phyloP scores from a whole-genome alignment of 2,329 filamentous ascomycete species.

The Mariannaea elegans region DNA sequence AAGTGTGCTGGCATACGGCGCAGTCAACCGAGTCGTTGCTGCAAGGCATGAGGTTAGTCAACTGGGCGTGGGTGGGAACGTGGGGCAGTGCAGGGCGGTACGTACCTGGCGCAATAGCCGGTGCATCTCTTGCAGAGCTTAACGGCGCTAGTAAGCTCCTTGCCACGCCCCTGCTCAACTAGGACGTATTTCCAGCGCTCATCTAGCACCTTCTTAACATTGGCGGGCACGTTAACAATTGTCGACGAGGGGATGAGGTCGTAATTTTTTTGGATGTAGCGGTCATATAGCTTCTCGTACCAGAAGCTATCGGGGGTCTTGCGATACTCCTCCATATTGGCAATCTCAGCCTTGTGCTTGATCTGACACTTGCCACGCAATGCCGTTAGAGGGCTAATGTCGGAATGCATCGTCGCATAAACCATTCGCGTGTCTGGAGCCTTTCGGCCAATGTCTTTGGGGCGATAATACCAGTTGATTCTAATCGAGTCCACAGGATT shows the following conservation, averaged over 20 bases:
- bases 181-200: constrained; percentile 97
- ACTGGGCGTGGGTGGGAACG: constrained; percentile 24
- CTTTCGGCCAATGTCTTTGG: constrained; percentile 93
- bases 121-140: constrained; percentile 95
- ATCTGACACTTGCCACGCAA: constrained; percentile 94
- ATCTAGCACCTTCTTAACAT: constrained; percentile 94
- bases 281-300: constrained; percentile 97
- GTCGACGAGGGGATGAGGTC: constrained; percentile 91
- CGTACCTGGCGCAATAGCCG: constrained; percentile 88
- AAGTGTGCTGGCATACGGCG: constrained; percentile 92
- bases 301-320: constrained; percentile 89
- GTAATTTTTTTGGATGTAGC: constrained; percentile 98
- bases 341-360: constrained; percentile 85
- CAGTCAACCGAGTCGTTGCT: constrained; percentile 97
- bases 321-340: constrained; percentile 83
- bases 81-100: constrained; percentile 39
- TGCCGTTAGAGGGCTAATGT: constrained; percentile 90
- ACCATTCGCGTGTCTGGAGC: constrained; percentile 89
- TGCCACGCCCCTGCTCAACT: constrained; percentile 91
- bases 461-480: constrained; percentile 98
- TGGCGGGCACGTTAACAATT: constrained; percentile 95
- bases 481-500: constrained; percentile 85
- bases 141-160: constrained; percentile 94
- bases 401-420: constrained; percentile 98
- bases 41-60: constrained; percentile 37